A percentile compares a stretch with the other conserved stretches of the same genome.
phyloP scores from a whole-genome alignment of 1,284 basidiomycete species.

The Ceratobasidium sp. region DNA sequence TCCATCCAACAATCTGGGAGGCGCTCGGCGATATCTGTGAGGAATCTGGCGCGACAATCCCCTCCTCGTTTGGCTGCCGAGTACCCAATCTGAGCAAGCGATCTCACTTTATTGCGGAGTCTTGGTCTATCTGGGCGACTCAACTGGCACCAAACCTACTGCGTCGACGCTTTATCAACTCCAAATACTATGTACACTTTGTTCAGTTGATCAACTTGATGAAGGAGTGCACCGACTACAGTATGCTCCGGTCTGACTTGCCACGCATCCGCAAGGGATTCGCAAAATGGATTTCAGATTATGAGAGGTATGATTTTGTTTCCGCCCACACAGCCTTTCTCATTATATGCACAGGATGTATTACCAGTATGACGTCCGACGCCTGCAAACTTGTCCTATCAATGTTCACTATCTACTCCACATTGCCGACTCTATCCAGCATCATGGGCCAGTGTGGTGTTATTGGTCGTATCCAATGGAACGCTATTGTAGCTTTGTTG shows the following conservation, averaged over 20 bases:
- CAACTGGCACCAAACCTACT: slow-evolving; percentile 24
- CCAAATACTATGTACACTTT: slow-evolving; percentile 49
- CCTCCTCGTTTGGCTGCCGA: slow-evolving; percentile 56
- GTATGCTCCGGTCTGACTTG: slow-evolving; percentile 53
- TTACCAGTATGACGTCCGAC: slow-evolving; percentile 52
- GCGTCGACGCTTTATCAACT: not conserved
- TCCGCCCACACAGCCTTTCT: not conserved
- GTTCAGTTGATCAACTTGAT: slow-evolving; percentile 44
- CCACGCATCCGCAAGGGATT: slow-evolving; percentile 53
- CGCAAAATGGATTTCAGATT: slow-evolving; percentile 57
- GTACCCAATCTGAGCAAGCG: slow-evolving; percentile 54
- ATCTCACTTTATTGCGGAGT: not conserved
- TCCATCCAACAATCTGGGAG: not conserved
- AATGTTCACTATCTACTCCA: slow-evolving; percentile 59
- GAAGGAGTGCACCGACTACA: slow-evolving; percentile 58
- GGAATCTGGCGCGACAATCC: slow-evolving; percentile 51
- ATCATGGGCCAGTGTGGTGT: slow-evolving; percentile 56
- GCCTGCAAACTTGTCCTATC: slow-evolving; percentile 52
- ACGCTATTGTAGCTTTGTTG: slow-evolving; percentile 49
- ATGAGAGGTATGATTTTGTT: slow-evolving; percentile 55
- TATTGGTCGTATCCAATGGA: slow-evolving; percentile 60
- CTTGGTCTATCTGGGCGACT: slow-evolving; percentile 1
- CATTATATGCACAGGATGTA: slow-evolving; percentile 54
- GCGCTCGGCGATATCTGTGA: not conserved
- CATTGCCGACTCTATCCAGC: slow-evolving; percentile 53